A percentile compares a stretch with the other conserved stretches of the same genome.
Evolutionary conservation across 257 asterid genomes (phyloP).

Genomic region (Solanum habrochaites): DNA sequence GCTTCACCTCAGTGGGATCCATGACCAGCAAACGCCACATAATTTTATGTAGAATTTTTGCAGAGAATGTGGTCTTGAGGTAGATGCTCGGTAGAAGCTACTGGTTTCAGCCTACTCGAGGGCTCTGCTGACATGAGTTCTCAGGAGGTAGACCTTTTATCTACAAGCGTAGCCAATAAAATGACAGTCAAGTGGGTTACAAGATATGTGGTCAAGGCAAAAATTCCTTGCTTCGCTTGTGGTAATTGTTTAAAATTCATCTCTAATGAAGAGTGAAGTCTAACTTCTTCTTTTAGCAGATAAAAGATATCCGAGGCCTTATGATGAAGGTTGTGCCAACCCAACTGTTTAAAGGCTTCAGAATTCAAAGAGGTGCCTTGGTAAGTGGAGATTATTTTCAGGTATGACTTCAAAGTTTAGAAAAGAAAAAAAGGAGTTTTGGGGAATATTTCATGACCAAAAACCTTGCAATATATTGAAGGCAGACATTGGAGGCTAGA

Average conservation of each 20-base stretch:
- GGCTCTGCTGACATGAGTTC: constrained; percentile 18
- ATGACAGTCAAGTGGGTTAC: background rate
- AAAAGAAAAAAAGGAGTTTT: background rate
- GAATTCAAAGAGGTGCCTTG: constrained; percentile 23
- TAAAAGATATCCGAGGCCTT: constrained; percentile 13
- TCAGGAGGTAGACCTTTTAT: constrained; percentile 10
- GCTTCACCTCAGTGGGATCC: constrained; percentile 27
- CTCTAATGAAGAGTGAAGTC: background rate
- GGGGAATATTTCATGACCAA: background rate
- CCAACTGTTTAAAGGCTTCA: constrained; percentile 16
- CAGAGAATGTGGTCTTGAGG: constrained; percentile 28
- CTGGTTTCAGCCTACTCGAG: constrained; percentile 16
- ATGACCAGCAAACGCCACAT: constrained; percentile 34
- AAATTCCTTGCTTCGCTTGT: background rate
- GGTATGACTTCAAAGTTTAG: background rate
- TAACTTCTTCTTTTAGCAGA: constrained; percentile 13
- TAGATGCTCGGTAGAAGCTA: constrained; percentile 9
- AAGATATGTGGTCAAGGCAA: background rate
- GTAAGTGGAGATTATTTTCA: constrained; percentile 6
- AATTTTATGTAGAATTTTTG: constrained; percentile 36
- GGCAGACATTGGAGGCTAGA: background rate
- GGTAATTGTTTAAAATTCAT: background rate
- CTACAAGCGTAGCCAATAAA: background rate
- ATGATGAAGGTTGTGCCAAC: constrained; percentile 16
- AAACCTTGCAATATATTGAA: background rate